Evolutionary conservation across 371 early-diverging fungal genomes (phyloP).

Genomic region (Mycotypha africana): DNA sequence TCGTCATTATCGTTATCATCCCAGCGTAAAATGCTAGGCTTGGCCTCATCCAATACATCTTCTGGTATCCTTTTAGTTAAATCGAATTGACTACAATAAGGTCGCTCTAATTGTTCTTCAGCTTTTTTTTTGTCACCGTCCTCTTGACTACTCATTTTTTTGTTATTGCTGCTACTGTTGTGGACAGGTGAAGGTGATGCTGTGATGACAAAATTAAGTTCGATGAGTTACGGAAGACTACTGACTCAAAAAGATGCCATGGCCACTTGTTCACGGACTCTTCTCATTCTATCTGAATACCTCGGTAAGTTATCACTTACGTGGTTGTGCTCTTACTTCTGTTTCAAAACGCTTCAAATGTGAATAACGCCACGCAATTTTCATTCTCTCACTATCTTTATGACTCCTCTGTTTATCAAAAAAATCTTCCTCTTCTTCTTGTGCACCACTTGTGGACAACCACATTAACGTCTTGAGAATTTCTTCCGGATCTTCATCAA

Average conservation of each 20-base stretch:
- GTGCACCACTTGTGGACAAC: slow-evolving; percentile 41
- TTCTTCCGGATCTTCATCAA: slow-evolving; percentile 57
- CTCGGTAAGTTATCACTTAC: too few species aligned
- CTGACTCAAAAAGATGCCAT: too few species aligned
- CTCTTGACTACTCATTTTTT: too few species aligned
- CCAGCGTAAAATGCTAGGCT: slow-evolving; percentile 28
- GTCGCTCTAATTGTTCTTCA: slow-evolving; percentile 32
- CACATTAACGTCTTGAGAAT: slow-evolving; percentile 58
- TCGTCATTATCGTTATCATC: slow-evolving; percentile 22
- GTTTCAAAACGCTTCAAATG: slow-evolving; percentile 64
- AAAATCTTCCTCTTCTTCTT: slow-evolving; percentile 48
- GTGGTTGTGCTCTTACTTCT: slow-evolving; percentile 26
- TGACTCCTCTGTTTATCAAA: slow-evolving; percentile 29
- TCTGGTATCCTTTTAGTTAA: slow-evolving; percentile 64
- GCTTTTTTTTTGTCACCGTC: slow-evolving; percentile 3
- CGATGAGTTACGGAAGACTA: slow-evolving; percentile 1
- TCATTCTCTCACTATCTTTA: slow-evolving; percentile 62
- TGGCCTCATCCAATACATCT: slow-evolving; percentile 43
- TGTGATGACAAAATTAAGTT: too few species aligned
- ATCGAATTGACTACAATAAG: slow-evolving; percentile 74
- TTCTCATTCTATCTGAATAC: too few species aligned
- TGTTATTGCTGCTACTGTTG: too few species aligned
- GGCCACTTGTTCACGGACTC: too few species aligned
- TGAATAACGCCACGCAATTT: slow-evolving; percentile 94
- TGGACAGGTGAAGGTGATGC: too few species aligned